Base-by-base conservation (phyloP, 2,329 filamentous ascomycete genomes). In the Fusarium guadeloupense region DNA sequence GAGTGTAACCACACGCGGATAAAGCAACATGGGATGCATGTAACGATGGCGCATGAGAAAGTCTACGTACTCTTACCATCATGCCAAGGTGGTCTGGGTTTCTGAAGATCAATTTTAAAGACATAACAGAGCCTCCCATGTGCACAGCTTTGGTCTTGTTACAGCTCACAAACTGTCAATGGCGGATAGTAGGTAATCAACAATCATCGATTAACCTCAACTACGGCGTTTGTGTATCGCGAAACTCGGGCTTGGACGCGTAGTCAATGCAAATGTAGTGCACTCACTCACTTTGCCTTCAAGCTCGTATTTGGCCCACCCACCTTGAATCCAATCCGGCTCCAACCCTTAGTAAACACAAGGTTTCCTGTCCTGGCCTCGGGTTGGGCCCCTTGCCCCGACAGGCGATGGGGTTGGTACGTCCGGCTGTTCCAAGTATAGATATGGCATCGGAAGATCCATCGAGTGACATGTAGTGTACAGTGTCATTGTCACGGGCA, bases 351-450 rank as follows among this genome's bases (percentile, higher is more conserved):
- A 65, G 51, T 62, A 64, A 61, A 62, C 46, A 58, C 61, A 64
- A 64, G 46, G 46, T 64, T 62, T 49, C 26, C 56, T 49, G 46
- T 43, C 45, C 45, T 64, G 41, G 44, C 34, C 26, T 62, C 61
- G 61, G 61, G 42, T 47, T 49, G 40, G 43, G 37, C 61, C 61
- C 59, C 61, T 64, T 65, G 46, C 61, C 56, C 61, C 61, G 48
- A 65, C 61, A 62, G 56, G 56, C 44, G 30, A 65, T 58, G 62
- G 62, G 56, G 30, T 62, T 58, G 62, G 62, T 56, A 59, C 52
- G 54, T 41, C 49, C 31, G 62, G 47, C 9, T 65, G 62, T 64
- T 64, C 62, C 62, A 64, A 64, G 62, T 65, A 59, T 64, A 64
- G 62, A 64, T 38, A 50, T 37, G 54, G 34, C 41, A 59, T 47